These are phyloP conservation scores for Solanum chacoense DNA, from an alignment of 305 asterid species.

Conservation along the genomic window DNA sequence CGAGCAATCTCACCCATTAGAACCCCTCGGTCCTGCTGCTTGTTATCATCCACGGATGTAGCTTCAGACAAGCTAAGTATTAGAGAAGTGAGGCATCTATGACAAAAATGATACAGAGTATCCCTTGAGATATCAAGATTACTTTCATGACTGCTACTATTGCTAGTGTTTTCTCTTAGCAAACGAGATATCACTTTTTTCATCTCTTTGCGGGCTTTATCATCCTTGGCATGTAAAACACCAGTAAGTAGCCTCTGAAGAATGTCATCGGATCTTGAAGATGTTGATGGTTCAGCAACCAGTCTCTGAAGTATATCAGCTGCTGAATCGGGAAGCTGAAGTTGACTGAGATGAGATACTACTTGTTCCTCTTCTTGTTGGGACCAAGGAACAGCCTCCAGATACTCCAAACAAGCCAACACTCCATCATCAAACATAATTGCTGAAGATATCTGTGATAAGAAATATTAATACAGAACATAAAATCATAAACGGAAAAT, in stretches of 20 bases:
- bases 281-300: conserved; percentile 43
- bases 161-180: conserved; percentile 36
- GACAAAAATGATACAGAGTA: conserved; percentile 62
- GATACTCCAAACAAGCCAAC: conserved; percentile 58
- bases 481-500: background rate
- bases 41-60: conserved; percentile 38
- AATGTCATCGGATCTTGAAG: conserved; percentile 55
- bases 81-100: conserved; percentile 65
- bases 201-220: conserved; percentile 71
- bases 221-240: conserved; percentile 68
- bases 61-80: conserved; percentile 59
- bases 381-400: conserved; percentile 88
- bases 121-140: conserved; percentile 49
- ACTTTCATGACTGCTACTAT: conserved; percentile 4
- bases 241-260: conserved; percentile 49
- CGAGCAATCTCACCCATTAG: conserved; percentile 71
- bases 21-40: conserved; percentile 55
- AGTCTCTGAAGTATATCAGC: conserved; percentile 64
- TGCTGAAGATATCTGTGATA: conserved; percentile 59
- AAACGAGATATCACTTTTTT: conserved; percentile 45
- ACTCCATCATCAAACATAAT: conserved; percentile 66
- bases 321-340: conserved; percentile 36
- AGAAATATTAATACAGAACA: background rate
- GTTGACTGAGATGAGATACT: conserved; percentile 43
- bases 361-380: conserved; percentile 69